Percentiles rank a stretch among this genome's conserved stretches.
phyloP scores from a whole-genome alignment of 129 eudicot genomes.

The Saposhnikovia divaricata region DNA sequence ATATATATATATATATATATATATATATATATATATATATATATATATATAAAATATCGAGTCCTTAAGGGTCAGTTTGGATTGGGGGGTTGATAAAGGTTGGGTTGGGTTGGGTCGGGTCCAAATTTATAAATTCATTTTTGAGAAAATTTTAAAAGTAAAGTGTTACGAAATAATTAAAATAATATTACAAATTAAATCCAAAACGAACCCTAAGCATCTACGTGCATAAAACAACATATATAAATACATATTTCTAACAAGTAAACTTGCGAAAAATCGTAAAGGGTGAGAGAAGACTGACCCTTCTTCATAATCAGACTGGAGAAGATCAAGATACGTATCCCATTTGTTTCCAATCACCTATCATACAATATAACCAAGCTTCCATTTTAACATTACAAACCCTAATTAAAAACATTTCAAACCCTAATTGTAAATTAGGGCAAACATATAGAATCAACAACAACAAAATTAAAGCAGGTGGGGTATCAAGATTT shows the following conservation, averaged over 20 bases:
- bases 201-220: no score
- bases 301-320: conserved; percentile 90
- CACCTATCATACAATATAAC: conserved; percentile 37
- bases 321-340: conserved; percentile 87
- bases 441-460: neutral
- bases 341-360: conserved; percentile 95
- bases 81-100: no score
- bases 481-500: neutral
- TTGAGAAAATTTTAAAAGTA: no score
- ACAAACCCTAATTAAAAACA: neutral
- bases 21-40: no score
- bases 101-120: no score
- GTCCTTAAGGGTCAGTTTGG: no score
- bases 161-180: no score
- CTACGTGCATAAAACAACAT: neutral
- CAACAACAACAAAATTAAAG: neutral
- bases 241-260: neutral
- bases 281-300: neutral
- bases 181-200: no score
- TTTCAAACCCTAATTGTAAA: neutral
- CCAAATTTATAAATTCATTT: no score
- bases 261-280: neutral
- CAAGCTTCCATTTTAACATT: neutral
- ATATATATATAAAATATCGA: no score
- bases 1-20: no score